Evolutionary conservation across 768 basidiomycete genomes (phyloP).

Genomic region (Candolleomyces aberdarensis): DNA sequence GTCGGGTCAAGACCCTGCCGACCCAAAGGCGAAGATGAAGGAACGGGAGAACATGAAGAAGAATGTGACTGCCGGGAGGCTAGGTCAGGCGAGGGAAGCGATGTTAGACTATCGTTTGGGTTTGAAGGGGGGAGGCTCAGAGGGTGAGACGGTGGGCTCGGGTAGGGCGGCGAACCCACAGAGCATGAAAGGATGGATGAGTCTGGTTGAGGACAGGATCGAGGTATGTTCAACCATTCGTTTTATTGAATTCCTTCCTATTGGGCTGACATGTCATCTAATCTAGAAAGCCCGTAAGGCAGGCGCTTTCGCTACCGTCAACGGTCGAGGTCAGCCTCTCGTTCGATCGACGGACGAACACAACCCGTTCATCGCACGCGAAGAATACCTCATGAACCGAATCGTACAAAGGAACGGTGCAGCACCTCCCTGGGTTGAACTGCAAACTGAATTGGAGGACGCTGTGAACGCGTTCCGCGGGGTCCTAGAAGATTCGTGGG

Average conservation of each 20-base stretch:
- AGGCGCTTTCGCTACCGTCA: constrained; percentile 69
- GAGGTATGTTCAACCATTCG: constrained; percentile 44
- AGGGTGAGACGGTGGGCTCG: constrained; percentile 12
- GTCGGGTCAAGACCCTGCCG: neutral
- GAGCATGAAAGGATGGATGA: constrained; percentile 70
- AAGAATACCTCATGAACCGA: constrained; percentile 84
- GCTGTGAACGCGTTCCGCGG: constrained; percentile 61
- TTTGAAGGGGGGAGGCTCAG: constrained; percentile 20
- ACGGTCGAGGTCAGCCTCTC: constrained; percentile 55
- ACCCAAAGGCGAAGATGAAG: constrained; percentile 28
- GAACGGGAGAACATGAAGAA: constrained; percentile 52
- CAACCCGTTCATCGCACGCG: constrained; percentile 62
- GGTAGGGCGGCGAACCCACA: constrained; percentile 49
- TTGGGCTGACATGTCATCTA: neutral
- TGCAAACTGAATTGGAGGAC: constrained; percentile 71
- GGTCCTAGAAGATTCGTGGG: constrained; percentile 65
- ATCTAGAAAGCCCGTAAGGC: constrained; percentile 59
- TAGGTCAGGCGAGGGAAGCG: constrained; percentile 64
- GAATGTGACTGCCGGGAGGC: constrained; percentile 48
- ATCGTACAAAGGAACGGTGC: constrained; percentile 82
- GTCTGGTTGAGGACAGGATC: constrained; percentile 74
- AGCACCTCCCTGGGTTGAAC: constrained; percentile 82
- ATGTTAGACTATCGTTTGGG: constrained; percentile 78
- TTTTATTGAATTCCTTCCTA: neutral
- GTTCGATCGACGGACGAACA: constrained; percentile 35